Conservation (phyloP, 2,329 filamentous ascomycete genomes). For the Monosporascus sp. region DNA sequence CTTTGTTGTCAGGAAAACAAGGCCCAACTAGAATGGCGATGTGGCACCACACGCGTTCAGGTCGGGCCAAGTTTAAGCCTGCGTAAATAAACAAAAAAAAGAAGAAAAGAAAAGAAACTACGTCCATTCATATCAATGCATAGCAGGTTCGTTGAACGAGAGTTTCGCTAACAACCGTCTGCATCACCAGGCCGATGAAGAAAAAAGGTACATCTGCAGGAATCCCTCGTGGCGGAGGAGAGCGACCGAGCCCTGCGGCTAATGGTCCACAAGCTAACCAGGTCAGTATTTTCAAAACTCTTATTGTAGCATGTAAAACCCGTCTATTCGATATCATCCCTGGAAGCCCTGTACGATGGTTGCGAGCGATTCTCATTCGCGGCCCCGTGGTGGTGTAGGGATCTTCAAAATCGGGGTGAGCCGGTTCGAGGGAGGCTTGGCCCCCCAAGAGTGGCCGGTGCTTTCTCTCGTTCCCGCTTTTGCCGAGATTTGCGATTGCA, state of each 20-base stretch:
- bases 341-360: neutral
- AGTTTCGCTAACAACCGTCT: constrained; percentile 14
- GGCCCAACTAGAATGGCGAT: constrained; percentile 25
- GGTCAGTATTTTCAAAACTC: constrained; percentile 37
- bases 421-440: constrained; percentile 12
- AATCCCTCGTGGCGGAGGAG: constrained; percentile 59
- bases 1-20: constrained; percentile 23
- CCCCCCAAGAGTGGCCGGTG: constrained; percentile 16
- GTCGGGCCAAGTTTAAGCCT: constrained; percentile 15
- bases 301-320: no score
- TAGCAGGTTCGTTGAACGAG: neutral
- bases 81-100: neutral
- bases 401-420: neutral
- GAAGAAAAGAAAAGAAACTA: neutral
- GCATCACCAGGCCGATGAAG: constrained; percentile 61
- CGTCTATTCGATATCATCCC: neutral
- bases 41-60: constrained; percentile 27
- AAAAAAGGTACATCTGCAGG: constrained; percentile 68
- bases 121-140: constrained; percentile 5
- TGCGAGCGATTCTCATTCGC: neutral
- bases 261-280: constrained; percentile 49
- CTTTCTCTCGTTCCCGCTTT: constrained; percentile 26
- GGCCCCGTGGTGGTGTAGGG: neutral
- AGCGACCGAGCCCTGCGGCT: constrained; percentile 56
- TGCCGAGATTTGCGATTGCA: constrained; percentile 30